A percentile compares a stretch with the other conserved stretches of the same genome.
Conservation (phyloP, 176 grass and related monocot genomes). For the Oryza meyeriana region DNA sequence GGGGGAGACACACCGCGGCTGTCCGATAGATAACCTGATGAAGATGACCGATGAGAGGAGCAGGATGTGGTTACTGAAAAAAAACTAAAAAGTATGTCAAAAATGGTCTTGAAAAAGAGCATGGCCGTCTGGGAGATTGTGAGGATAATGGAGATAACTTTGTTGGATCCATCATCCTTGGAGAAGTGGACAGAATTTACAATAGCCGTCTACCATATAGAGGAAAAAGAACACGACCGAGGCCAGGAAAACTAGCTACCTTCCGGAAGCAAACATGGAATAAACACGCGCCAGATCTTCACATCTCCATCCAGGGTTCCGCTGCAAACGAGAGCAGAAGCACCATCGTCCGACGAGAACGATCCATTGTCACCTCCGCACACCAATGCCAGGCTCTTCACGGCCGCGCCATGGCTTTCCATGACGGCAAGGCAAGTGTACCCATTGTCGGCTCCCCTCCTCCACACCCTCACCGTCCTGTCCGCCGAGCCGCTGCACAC, state of each 20-base stretch:
- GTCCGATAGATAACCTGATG: no score
- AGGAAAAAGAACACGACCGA: not conserved
- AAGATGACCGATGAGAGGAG: no score
- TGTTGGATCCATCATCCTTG: not conserved
- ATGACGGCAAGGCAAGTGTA: conserved; percentile 53
- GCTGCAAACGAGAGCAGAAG: conserved; percentile 38
- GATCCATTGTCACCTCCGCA: not conserved
- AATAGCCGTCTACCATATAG: not conserved
- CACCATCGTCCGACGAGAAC: not conserved
- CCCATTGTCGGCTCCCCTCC: conserved; percentile 19
- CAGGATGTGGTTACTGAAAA: no score
- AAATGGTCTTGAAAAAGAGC: no score
- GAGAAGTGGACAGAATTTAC: not conserved
- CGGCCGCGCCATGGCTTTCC: conserved; percentile 58
- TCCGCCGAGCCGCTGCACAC: conserved; percentile 76
- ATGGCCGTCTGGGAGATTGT: no score
- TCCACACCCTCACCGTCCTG: conserved; percentile 63
- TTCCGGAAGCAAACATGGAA: not conserved
- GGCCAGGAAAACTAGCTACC: not conserved
- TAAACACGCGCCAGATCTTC: conserved; percentile 50
- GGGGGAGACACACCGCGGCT: no score
- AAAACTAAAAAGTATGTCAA: no score
- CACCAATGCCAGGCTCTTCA: conserved; percentile 56
- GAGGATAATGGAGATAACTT: not conserved
- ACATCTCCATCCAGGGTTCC: conserved; percentile 50